These are phyloP conservation scores for Cladosporium sphaerospermum DNA, from an alignment of 2,329 filamentous ascomycete species.

Conservation along the genomic window DNA sequence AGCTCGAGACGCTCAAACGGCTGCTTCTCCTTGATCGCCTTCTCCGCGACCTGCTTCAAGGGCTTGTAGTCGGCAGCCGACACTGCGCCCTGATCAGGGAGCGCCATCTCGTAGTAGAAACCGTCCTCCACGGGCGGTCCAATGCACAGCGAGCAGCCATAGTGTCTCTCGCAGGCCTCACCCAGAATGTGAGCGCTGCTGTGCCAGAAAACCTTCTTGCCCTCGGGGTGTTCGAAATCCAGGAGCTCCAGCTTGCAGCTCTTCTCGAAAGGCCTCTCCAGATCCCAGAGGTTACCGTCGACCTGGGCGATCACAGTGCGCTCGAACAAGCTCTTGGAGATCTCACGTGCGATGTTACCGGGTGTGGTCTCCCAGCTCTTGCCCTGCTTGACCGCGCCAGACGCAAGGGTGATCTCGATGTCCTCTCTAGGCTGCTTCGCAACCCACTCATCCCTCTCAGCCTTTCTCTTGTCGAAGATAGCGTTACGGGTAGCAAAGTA, in stretches of 20 bases:
- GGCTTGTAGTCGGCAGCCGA: constrained; percentile 75
- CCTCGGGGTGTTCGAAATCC: constrained; percentile 68
- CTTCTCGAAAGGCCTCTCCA: constrained; percentile 82
- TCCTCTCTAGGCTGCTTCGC: constrained; percentile 63
- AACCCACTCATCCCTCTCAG: constrained; percentile 72
- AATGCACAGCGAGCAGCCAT: constrained; percentile 86
- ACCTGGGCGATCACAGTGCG: constrained; percentile 81
- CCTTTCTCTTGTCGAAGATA: constrained; percentile 84
- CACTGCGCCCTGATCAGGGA: constrained; percentile 65
- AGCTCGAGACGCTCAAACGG: constrained; percentile 84
- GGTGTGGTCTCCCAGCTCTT: constrained; percentile 92
- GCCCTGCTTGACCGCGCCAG: constrained; percentile 65
- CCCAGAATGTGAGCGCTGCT: constrained; percentile 93
- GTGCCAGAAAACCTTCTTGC: constrained; percentile 97
- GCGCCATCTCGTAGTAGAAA: constrained; percentile 96
- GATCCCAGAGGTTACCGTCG: constrained; percentile 84
- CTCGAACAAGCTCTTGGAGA: constrained; percentile 79
- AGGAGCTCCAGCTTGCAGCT: constrained; percentile 80
- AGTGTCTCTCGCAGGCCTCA: constrained; percentile 84
- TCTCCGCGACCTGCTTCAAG: constrained; percentile 70
- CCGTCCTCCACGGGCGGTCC: constrained; percentile 86
- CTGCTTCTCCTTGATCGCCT: constrained; percentile 94
- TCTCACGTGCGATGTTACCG: constrained; percentile 66
- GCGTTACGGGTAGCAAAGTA: constrained; percentile 79
- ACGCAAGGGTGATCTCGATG: constrained; percentile 67